These are phyloP conservation scores for Moricandia arvensis DNA, from an alignment of 345 rosid species.

Conservation along the genomic window DNA sequence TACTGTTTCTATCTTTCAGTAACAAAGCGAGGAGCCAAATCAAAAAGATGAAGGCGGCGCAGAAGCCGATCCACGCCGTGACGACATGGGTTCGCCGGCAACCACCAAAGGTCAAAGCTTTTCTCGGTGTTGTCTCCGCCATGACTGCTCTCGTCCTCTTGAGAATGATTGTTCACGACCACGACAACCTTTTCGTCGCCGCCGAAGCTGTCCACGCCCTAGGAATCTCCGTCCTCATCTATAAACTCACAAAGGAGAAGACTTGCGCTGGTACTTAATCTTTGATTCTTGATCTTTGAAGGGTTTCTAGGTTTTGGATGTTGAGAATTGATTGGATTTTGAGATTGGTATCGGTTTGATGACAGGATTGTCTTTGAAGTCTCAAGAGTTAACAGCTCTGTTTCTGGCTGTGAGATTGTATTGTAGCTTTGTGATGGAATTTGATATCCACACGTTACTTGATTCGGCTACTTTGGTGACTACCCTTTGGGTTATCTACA, in stretches of 20 bases:
- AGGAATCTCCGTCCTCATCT: conserved; percentile 84
- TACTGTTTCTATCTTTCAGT: background rate
- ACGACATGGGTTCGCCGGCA: conserved; percentile 83
- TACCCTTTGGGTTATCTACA: conserved; percentile 85
- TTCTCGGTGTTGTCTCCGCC: conserved; percentile 62
- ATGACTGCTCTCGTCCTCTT: conserved; percentile 67
- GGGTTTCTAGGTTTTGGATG: background rate
- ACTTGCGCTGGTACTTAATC: conserved; percentile 70
- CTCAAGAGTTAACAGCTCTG: conserved; percentile 85
- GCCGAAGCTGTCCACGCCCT: conserved; percentile 87
- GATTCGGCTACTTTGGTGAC: conserved; percentile 75
- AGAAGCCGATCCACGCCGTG: conserved; percentile 63
- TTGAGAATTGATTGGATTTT: background rate
- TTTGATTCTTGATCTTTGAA: background rate
- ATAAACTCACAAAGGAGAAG: conserved; percentile 84
- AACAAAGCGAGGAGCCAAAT: background rate
- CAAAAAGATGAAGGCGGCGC: conserved; percentile 52
- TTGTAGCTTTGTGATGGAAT: conserved; percentile 94
- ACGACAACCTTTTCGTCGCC: conserved; percentile 86
- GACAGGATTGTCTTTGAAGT: conserved; percentile 78
- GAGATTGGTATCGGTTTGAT: background rate
- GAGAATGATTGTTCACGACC: conserved; percentile 79
- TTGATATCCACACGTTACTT: conserved; percentile 81
- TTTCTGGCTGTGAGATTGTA: conserved; percentile 80
- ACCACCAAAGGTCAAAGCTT: conserved; percentile 82